phyloP scores from a whole-genome alignment of 768 basidiomycete species.

The Asterophora parasitica region DNA sequence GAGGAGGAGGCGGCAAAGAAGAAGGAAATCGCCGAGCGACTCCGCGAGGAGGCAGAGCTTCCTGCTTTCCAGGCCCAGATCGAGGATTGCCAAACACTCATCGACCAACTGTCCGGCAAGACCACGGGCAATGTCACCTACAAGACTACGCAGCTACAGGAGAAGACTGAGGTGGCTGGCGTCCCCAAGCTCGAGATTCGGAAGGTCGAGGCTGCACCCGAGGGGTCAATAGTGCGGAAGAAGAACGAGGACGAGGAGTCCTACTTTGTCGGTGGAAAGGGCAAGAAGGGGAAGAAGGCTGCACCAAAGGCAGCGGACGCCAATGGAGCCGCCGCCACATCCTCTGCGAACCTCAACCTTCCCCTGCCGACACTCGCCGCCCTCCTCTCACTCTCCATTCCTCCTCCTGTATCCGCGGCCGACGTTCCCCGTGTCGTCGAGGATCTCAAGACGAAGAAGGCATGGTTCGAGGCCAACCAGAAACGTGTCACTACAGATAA shows the following conservation, averaged over 20 bases:
- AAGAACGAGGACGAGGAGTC: slow-evolving; percentile 83
- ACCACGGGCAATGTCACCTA: slow-evolving; percentile 38
- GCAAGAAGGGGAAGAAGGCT: slow-evolving; percentile 62
- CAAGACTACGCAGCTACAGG: slow-evolving; percentile 34
- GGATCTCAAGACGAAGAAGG: slow-evolving; percentile 90
- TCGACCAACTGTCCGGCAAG: slow-evolving; percentile 79
- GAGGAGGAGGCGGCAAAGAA: slow-evolving; percentile 77
- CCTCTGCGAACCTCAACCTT: slow-evolving; percentile 52
- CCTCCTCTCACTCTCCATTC: slow-evolving; percentile 82
- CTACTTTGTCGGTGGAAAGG: slow-evolving; percentile 74
- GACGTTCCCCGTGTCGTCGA: slow-evolving; percentile 84
- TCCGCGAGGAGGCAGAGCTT: slow-evolving; percentile 85
- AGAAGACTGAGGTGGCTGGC: slow-evolving; percentile 46
- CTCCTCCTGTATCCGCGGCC: slow-evolving; percentile 70
- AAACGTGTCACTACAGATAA: slow-evolving; percentile 73
- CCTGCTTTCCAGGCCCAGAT: slow-evolving; percentile 93
- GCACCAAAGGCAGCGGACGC: slow-evolving; percentile 35
- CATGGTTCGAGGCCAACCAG: slow-evolving; percentile 94
- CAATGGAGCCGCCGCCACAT: slow-evolving; percentile 23
- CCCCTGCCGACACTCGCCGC: slow-evolving; percentile 86
- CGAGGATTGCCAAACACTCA: slow-evolving; percentile 93
- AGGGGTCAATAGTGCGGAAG: slow-evolving; percentile 73
- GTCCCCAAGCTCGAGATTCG: slow-evolving; percentile 82
- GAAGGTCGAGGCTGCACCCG: slow-evolving; percentile 69
- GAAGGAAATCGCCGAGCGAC: slow-evolving; percentile 68